A percentile compares a stretch with the other conserved stretches of the same genome.
These are phyloP conservation scores for Dunaliella sp. DNA, from an alignment of 139 green algal species.

Conservation along the genomic window DNA sequence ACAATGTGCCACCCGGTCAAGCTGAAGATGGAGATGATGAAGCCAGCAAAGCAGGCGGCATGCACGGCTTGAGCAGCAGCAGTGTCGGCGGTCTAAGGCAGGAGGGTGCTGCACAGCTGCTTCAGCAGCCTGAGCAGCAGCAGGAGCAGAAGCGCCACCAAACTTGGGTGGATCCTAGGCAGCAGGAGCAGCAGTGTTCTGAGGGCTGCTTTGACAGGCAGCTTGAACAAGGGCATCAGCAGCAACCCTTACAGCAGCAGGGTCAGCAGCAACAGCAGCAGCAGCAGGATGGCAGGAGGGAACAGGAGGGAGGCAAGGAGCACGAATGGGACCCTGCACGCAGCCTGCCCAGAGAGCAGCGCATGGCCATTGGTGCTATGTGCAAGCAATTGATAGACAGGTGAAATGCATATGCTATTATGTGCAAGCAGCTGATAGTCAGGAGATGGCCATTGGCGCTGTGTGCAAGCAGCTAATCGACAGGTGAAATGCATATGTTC, in stretches of 20 bases:
- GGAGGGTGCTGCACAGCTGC: no score
- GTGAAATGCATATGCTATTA: no score
- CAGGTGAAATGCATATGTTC: no score
- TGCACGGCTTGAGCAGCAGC: neutral
- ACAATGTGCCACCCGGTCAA: conserved; percentile 31
- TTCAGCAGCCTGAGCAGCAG: neutral
- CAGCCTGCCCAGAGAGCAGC: conserved; percentile 19
- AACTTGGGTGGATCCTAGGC: no score
- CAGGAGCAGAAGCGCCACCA: neutral
- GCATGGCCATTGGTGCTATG: conserved; percentile 52
- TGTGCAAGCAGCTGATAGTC: no score
- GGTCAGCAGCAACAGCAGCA: neutral
- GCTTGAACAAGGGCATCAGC: neutral
- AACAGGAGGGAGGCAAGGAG: neutral
- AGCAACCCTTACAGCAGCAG: neutral
- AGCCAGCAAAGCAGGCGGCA: neutral
- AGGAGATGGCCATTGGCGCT: conserved; percentile 50
- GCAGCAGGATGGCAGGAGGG: no score
- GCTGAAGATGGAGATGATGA: conserved; percentile 6
- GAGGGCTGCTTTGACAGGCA: no score
- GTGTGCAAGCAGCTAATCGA: conserved; percentile 78
- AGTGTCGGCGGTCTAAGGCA: neutral
- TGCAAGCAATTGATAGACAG: conserved; percentile 75
- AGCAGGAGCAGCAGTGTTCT: no score
- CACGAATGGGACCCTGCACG: conserved; percentile 20